Evolutionary conservation across 1,284 basidiomycete species (phyloP), one percentile per base, ranked within the genome.

Genomic region (Microbotryomycetes sp.): DNA sequence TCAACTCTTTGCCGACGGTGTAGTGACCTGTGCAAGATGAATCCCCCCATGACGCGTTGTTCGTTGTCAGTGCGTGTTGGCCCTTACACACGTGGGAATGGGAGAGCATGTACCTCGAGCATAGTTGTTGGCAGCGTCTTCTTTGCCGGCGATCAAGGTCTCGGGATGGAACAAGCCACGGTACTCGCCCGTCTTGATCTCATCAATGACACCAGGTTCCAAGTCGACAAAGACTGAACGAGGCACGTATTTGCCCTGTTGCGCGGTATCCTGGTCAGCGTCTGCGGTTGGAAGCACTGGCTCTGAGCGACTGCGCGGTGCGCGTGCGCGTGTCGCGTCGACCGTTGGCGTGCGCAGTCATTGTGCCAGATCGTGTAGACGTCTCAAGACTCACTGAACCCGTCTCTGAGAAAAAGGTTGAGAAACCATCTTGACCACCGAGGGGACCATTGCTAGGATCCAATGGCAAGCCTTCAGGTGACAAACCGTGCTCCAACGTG

Each of bases 91-190:
- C 15, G 12, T 26, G 22, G 19, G 22, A 22, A n/a, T 29, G 14
- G 30, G 55, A 48, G 70, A 68, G 64, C 68, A 72, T 79, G 96
- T 92, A 71, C 92, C 93, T 79, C 92, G 92, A 67, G 92, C 92
- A 80, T 97, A 98, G 79, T 98, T 98, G 84, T 97, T 99, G 69
- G 94, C 94, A 60, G 93, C 94, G 75, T 98, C 96, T 82, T 99
- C 96, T 82, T 98, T 98, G 72, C 96, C 96, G 63, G 88, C 92
- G 77, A 99, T 89, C 82, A 98, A 86, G 66, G 92, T 96, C 82
- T 98, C 96, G 14, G 96, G 96, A 80, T 98, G 96, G 83, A 99
- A 98, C 56, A 99, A 85, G 67, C 85, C 86, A 75, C 90, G 85
- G 81, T 97, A 98, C 62, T 86, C 85, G 70, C 96, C 96, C 59